Evolutionary conservation across 257 asterid species (phyloP), one percentile per base, ranked within the genome.

Genomic region (Fraxinus excelsior): DNA sequence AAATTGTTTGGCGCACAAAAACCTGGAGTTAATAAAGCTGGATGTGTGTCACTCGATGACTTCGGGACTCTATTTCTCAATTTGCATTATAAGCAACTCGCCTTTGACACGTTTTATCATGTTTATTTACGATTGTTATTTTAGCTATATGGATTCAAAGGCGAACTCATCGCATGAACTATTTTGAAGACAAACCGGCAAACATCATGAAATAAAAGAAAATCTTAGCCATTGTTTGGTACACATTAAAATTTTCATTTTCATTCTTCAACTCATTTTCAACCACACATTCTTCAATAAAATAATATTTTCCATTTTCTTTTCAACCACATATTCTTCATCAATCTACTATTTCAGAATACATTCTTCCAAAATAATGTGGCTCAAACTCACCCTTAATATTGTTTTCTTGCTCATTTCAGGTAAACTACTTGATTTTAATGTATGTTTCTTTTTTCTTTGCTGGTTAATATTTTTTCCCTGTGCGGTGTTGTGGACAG

Each of bases 401-500:
- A 21, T n/a, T 0, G 29, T 7, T 21, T 9, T 58, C 14, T 58
- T 58, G 66, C 21, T 58, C 21, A 21, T 58, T 7, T 58, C 29
- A 3, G 29, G 66, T 58, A 58, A 9, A 21, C 3, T 58, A 2
- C 23, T 11, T 62, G 42, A 28, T 73, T 35, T 18, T 51, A 14
- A 0, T 21, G 68, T 49, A 28, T 11, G 18, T 13, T 29, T 23
- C 58, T 14, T 76, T 40, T 53, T n/a, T 25, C 16, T 42, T 60
- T 44, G 75, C 75, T 82, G 34, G 18, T 37, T 58, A n/a, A 26
- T 25, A 40, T 11, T 74, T 37, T 60, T 4, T 77, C 49, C 32
- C 21, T 11, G 31, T 70, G 49, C 19, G 37, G 73, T 76, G 35
- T 38, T 66, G 13, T 40, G 14, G 34, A 29, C 87, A 95, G 99